A percentile compares a stretch with the other conserved stretches of the same genome.
phyloP scores from a whole-genome alignment of 257 asterid species.

The Sherardia arvensis region DNA sequence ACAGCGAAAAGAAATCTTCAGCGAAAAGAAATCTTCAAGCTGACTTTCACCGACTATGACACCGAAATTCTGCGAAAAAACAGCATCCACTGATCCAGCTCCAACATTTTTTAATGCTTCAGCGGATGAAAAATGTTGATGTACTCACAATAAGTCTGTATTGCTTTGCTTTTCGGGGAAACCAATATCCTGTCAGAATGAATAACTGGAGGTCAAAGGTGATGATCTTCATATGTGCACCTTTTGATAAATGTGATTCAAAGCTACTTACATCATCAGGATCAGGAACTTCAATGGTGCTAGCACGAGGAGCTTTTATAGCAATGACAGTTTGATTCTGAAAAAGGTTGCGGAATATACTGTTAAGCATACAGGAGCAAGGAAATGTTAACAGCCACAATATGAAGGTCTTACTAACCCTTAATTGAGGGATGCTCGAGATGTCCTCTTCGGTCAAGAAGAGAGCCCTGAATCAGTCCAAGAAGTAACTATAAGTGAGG shows the following conservation, averaged over 20 bases:
- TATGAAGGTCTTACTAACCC: conserved; percentile 45
- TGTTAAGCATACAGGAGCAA: conserved; percentile 6
- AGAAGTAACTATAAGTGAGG: conserved; percentile 7
- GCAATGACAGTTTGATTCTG: conserved; percentile 62
- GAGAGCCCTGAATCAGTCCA: conserved; percentile 47
- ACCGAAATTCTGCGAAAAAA: too few species aligned
- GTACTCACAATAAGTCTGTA: conserved; percentile 49
- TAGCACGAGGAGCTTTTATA: conserved; percentile 74
- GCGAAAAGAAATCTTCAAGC: too few species aligned
- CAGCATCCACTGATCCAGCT: too few species aligned
- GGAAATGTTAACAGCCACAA: conserved; percentile 6
- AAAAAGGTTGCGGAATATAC: conserved; percentile 10
- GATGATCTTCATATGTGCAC: not conserved
- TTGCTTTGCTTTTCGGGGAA: conserved; percentile 41
- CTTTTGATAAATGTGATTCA: not conserved
- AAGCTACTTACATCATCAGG: conserved; percentile 59
- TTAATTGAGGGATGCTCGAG: conserved; percentile 48
- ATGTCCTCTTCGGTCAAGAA: conserved; percentile 61
- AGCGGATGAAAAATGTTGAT: too few species aligned
- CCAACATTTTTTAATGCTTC: too few species aligned
- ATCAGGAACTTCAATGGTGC: conserved; percentile 64
- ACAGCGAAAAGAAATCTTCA: too few species aligned
- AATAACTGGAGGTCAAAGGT: not conserved
- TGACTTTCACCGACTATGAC: too few species aligned
- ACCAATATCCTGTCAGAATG: conserved; percentile 32